These are phyloP conservation scores for Fraxinus ornus DNA, from an alignment of 305 asterid species.

Conservation along the genomic window DNA sequence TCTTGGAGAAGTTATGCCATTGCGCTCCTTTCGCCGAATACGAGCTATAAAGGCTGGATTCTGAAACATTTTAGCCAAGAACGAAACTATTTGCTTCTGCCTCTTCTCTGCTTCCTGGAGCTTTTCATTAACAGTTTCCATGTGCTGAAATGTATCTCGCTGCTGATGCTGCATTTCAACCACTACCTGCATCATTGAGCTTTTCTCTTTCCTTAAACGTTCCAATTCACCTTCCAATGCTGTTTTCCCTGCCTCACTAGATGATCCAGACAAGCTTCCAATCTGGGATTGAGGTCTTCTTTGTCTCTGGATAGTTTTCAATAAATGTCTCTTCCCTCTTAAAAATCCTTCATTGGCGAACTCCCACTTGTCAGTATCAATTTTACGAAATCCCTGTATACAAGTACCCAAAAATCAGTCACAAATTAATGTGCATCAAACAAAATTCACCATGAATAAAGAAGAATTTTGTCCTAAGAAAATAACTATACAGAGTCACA, in stretches of 20 bases:
- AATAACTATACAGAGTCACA: slow-evolving; percentile 18
- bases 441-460: not conserved
- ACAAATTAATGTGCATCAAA: slow-evolving; percentile 9
- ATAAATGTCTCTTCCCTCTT: slow-evolving; percentile 63
- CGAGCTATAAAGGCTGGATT: slow-evolving; percentile 48
- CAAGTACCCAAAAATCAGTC: slow-evolving; percentile 9
- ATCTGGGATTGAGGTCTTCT: slow-evolving; percentile 48
- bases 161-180: slow-evolving; percentile 70
- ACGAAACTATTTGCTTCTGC: slow-evolving; percentile 83
- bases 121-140: slow-evolving; percentile 59
- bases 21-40: slow-evolving; percentile 46
- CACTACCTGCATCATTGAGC: slow-evolving; percentile 68
- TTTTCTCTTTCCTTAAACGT: slow-evolving; percentile 56
- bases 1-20: slow-evolving; percentile 44
- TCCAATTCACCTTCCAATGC: slow-evolving; percentile 59
- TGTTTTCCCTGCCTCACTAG: slow-evolving; percentile 39
- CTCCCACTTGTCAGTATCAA: slow-evolving; percentile 82
- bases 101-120: slow-evolving; percentile 65
- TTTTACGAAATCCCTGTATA: slow-evolving; percentile 77
- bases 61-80: slow-evolving; percentile 65
- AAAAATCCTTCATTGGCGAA: slow-evolving; percentile 69
- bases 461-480: not conserved
- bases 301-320: slow-evolving; percentile 78
- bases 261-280: slow-evolving; percentile 44
- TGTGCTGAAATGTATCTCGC: slow-evolving; percentile 50